phyloP scores from a whole-genome alignment of 331 rosid genomes.

The Telfairia occidentalis region DNA sequence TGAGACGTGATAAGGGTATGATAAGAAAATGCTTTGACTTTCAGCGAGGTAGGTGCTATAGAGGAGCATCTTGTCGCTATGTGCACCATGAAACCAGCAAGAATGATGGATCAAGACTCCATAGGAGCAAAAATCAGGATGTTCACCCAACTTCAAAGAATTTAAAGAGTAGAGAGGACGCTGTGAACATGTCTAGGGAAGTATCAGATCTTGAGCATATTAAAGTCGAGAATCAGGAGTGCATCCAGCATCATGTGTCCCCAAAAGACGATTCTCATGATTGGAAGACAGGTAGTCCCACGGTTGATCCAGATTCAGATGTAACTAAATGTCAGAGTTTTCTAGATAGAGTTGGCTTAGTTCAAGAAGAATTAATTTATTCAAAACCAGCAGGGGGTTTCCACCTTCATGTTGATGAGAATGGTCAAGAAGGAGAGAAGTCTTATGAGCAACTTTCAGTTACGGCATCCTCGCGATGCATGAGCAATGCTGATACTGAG shows the following conservation, averaged over 20 bases:
- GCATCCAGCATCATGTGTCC: conserved; percentile 21
- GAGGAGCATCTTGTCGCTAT: conserved; percentile 76
- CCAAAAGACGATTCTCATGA: conserved; percentile 25
- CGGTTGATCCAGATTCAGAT: conserved; percentile 22
- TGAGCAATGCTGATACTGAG: conserved; percentile 19
- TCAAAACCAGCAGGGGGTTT: conserved; percentile 20
- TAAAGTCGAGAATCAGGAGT: conserved; percentile 31
- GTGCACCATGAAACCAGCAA: conserved; percentile 52
- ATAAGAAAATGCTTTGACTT: conserved; percentile 55
- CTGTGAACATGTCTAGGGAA: conserved; percentile 19
- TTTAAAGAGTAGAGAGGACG: conserved; percentile 26
- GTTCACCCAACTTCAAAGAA: conserved; percentile 23
- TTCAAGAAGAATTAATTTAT: conserved; percentile 21
- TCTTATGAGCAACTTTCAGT: conserved; percentile 19
- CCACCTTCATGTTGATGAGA: conserved; percentile 20
- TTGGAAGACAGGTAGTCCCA: conserved; percentile 27
- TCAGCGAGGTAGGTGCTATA: conserved; percentile 61
- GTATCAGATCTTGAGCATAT: conserved; percentile 27
- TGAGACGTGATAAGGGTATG: conserved; percentile 47
- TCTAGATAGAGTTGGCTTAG: conserved; percentile 22
- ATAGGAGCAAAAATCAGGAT: conserved; percentile 36
- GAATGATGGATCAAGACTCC: conserved; percentile 48
- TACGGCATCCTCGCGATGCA: conserved; percentile 14
- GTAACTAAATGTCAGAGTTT: conserved; percentile 25
- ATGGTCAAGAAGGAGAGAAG: conserved; percentile 18